These are phyloP conservation scores for Oryza coarctata DNA, from an alignment of 176 grass and related monocot genomes.

Conservation along the genomic window DNA sequence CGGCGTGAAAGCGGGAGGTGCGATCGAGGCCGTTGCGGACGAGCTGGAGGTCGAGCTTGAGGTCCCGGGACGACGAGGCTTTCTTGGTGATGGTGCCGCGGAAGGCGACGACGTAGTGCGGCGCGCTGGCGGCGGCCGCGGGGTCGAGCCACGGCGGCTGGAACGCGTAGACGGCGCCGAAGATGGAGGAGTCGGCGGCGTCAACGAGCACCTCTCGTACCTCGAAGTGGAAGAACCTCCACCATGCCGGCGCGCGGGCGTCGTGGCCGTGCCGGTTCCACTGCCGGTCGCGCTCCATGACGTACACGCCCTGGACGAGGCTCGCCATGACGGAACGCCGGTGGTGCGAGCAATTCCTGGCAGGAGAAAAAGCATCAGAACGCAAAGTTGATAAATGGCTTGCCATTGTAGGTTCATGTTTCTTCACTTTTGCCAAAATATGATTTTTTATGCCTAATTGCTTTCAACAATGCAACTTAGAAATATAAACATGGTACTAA, in stretches of 20 bases:
- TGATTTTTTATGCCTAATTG: background rate
- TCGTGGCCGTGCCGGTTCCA: slow-evolving; percentile 34
- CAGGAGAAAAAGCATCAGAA: slow-evolving; percentile 9
- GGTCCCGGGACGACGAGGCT: slow-evolving; percentile 35
- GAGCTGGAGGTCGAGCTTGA: slow-evolving; percentile 48
- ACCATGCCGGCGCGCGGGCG: slow-evolving; percentile 54
- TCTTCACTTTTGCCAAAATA: background rate
- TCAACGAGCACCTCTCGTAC: slow-evolving; percentile 47
- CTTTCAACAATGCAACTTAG: background rate
- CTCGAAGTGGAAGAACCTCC: slow-evolving; percentile 58
- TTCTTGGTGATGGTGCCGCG: slow-evolving; percentile 63
- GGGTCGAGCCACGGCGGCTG: slow-evolving; percentile 23
- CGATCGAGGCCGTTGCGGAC: slow-evolving; percentile 49
- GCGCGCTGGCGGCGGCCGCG: slow-evolving; percentile 21
- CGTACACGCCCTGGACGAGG: slow-evolving; percentile 62
- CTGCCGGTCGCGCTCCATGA: slow-evolving; percentile 56
- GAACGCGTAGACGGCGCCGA: slow-evolving; percentile 58
- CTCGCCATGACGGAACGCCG: slow-evolving; percentile 51
- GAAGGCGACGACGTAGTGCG: slow-evolving; percentile 61
- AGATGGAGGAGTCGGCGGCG: slow-evolving; percentile 55
- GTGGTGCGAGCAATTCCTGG: slow-evolving; percentile 60
- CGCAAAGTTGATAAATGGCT: background rate
- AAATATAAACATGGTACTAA: background rate
- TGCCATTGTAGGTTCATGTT: background rate
- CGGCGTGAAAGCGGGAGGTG: slow-evolving; percentile 40